Conservation (phyloP, 1,284 basidiomycete species). For the Blastosporella zonata region DNA sequence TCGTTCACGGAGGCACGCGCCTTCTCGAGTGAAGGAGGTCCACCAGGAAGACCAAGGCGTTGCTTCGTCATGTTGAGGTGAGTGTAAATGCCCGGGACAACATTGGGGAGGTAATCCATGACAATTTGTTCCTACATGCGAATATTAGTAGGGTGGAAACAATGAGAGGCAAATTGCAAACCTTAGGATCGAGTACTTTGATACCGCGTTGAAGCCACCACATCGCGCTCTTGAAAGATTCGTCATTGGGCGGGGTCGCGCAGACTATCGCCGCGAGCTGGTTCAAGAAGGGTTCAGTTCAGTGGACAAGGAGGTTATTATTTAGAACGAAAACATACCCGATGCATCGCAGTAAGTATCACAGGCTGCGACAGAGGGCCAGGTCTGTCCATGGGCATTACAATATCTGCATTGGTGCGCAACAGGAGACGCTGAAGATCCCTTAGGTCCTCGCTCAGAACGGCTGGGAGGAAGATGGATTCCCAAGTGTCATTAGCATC, state of each 20-base stretch:
- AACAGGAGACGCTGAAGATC: slow-evolving; percentile 72
- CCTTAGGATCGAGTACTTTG: slow-evolving; percentile 66
- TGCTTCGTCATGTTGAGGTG: slow-evolving; percentile 75
- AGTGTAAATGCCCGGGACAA: slow-evolving; percentile 72
- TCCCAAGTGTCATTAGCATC: slow-evolving; percentile 74
- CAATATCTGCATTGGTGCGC: slow-evolving; percentile 69
- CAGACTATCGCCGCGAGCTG: slow-evolving; percentile 70
- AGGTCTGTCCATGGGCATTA: slow-evolving; percentile 71
- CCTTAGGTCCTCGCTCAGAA: slow-evolving; percentile 66
- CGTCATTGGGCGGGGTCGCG: slow-evolving; percentile 71
- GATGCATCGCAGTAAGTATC: slow-evolving; percentile 73
- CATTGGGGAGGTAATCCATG: slow-evolving; percentile 73
- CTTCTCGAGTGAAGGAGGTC: slow-evolving; percentile 60
- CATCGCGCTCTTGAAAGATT: slow-evolving; percentile 72
- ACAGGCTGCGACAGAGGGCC: slow-evolving; percentile 77
- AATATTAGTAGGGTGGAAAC: slow-evolving; percentile 10
- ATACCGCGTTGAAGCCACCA: slow-evolving; percentile 82
- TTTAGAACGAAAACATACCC: slow-evolving; percentile 45
- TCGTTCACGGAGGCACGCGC: slow-evolving; percentile 61
- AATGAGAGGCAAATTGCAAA: slow-evolving; percentile 32
- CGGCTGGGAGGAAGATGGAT: slow-evolving; percentile 56
- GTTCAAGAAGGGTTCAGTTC: slow-evolving; percentile 9
- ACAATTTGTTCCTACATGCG: slow-evolving; percentile 69
- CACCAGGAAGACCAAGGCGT: slow-evolving; percentile 69
- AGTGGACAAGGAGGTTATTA: slow-evolving; percentile 1